These are phyloP conservation scores for Candida germanica DNA, from an alignment of 805 yeast species.

Conservation along the genomic window DNA sequence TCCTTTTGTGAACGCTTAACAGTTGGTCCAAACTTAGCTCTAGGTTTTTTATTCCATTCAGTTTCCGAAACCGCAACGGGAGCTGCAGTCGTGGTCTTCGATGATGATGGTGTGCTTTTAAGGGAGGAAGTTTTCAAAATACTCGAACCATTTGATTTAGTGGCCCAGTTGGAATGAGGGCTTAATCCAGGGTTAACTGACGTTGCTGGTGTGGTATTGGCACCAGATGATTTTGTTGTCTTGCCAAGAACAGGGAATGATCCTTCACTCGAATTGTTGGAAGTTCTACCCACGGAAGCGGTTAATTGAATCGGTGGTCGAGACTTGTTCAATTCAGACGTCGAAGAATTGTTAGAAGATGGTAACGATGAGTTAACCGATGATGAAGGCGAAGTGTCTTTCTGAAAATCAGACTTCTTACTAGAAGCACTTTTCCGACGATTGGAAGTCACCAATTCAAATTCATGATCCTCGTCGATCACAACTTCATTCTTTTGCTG, in stretches of 20 bases:
- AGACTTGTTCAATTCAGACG: slow-evolving; percentile 1
- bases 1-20: slow-evolving; percentile 59
- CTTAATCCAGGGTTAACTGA: slow-evolving; percentile 15
- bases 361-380: neutral
- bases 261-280: slow-evolving; percentile 1
- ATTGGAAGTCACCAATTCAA: slow-evolving; percentile 26
- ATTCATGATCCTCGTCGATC: slow-evolving; percentile 18
- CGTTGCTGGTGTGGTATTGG: slow-evolving; percentile 1
- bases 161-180: slow-evolving; percentile 28
- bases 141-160: slow-evolving; percentile 13
- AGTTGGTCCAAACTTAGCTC: slow-evolving; percentile 33
- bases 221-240: neutral
- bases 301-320: neutral
- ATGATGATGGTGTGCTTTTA: neutral
- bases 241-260: slow-evolving; percentile 4
- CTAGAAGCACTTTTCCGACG: slow-evolving; percentile 7
- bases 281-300: neutral
- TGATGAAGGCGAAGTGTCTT: neutral
- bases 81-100: neutral
- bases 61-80: neutral
- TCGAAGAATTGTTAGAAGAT: slow-evolving; percentile 5
- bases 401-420: slow-evolving; percentile 6
- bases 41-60: slow-evolving; percentile 14
- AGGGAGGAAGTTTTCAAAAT: slow-evolving; percentile 7
- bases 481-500: slow-evolving; percentile 15